Percentiles rank a stretch among this genome's conserved stretches.
Evolutionary conservation across 129 eudicot genomes (phyloP).

Genomic region (Oenanthe sinensis): DNA sequence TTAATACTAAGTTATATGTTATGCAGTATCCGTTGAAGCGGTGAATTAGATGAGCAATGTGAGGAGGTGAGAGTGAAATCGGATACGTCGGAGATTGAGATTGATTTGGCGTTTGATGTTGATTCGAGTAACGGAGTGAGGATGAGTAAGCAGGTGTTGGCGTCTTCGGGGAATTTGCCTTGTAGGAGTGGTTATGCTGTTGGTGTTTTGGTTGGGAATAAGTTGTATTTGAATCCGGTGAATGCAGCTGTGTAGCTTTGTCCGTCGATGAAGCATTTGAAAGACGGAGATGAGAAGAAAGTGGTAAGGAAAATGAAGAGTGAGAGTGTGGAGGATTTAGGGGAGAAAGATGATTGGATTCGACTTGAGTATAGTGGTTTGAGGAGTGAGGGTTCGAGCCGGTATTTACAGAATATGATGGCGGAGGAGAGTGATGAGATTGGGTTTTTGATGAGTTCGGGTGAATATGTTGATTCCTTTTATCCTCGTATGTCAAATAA

Average conservation of each 20-base stretch:
- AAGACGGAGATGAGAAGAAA: neutral
- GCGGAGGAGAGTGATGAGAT: slow-evolving; percentile 1
- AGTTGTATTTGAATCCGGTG: neutral
- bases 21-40: slow-evolving; percentile 6
- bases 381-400: neutral
- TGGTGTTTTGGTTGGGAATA: neutral
- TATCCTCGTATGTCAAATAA: neutral
- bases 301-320: neutral
- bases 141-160: slow-evolving; percentile 5
- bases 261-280: neutral
- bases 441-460: neutral
- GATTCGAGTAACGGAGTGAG: neutral
- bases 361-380: neutral
- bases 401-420: neutral
- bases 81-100: neutral
- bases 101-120: neutral
- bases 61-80: neutral
- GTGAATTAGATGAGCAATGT: neutral
- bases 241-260: neutral
- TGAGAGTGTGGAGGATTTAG: neutral
- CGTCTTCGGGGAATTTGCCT: slow-evolving; percentile 1
- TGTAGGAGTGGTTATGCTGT: neutral
- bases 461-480: neutral
- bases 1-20: neutral
- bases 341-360: slow-evolving; percentile 2